Base-by-base conservation (phyloP, 176 grass and related monocot genomes). In the Puccinellia tenuiflora region DNA sequence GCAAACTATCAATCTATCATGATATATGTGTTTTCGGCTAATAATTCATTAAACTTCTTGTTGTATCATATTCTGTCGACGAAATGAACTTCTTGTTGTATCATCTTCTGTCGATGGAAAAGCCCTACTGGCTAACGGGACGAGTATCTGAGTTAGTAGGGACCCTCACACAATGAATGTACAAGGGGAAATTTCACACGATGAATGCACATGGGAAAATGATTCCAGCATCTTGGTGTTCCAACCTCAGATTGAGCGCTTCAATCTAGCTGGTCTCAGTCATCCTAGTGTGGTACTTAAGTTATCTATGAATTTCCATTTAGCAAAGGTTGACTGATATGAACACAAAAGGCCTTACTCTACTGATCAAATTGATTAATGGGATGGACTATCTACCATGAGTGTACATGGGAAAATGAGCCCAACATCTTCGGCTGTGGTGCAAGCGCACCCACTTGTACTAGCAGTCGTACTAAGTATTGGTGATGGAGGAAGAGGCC, bases 141-240 rank as follows among this genome's bases (percentile, higher is more conserved):
- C 22, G 22, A 13, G 55, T 59, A 26, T 59, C 9, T 59, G n/a
- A 59, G 26, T 59, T 59, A 59, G n/a, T 21, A 54, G 51, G 20
- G 55, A 59, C 22, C 55, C 22, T 5, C 22, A 59, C 22, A 59
- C 21, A 35, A 35, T 35, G 30, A 35, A 9, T 34, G 16, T 65
- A 12, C 64, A 67, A 6, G 51, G 87, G 93, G 21, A 21, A n/a
- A 8, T 95, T 90, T 25, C 90, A 30, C 91, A 90, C 30, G 85
- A 95, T 73, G 96, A 91, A 86, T 90, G 92, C 10, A 95, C 92
- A 12, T 95, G 92, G 90, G 92, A 92, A 89, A 75, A 35, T 43
- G 89, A 85, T 69, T 85, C 82, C 11, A 85, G 95, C 45, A 98
- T 95, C 78, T 91, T 80, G n/a, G 92, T 77, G 22, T 98, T 98